Evolutionary conservation across 2,329 filamentous ascomycete species (phyloP).

Genomic region (Macroventuria anomochaeta): DNA sequence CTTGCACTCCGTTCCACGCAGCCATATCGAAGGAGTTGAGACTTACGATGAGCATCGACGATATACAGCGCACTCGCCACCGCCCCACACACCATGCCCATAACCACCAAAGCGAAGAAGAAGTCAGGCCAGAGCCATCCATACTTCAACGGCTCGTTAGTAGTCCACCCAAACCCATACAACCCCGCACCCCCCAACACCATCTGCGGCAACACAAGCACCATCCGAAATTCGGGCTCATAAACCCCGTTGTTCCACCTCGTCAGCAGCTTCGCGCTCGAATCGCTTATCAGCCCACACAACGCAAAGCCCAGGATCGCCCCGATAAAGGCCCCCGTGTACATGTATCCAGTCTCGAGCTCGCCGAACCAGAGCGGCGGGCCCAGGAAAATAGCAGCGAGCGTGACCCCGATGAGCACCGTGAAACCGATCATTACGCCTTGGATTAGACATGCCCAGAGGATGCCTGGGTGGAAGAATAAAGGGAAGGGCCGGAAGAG

Average conservation of each 20-base stretch:
- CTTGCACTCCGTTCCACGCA: too few species aligned
- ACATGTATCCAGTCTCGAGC: slow-evolving; percentile 78
- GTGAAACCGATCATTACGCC: slow-evolving; percentile 95
- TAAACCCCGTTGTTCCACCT: slow-evolving; percentile 79
- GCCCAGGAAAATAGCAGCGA: slow-evolving; percentile 82
- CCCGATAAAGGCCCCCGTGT: slow-evolving; percentile 84
- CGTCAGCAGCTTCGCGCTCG: slow-evolving; percentile 73
- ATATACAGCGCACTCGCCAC: slow-evolving; percentile 87
- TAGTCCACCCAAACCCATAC: slow-evolving; percentile 82
- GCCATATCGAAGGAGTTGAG: too few species aligned
- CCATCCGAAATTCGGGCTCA: slow-evolving; percentile 87
- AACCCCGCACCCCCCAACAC: slow-evolving; percentile 78
- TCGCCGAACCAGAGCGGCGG: slow-evolving; percentile 85
- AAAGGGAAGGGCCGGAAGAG: slow-evolving; percentile 78
- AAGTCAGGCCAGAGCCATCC: slow-evolving; percentile 77
- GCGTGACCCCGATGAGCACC: slow-evolving; percentile 83
- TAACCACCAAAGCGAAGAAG: slow-evolving; percentile 84
- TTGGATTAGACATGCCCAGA: slow-evolving; percentile 84
- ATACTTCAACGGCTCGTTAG: slow-evolving; percentile 66
- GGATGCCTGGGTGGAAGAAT: slow-evolving; percentile 81
- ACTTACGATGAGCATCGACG: slow-evolving; percentile 83
- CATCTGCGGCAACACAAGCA: slow-evolving; percentile 83
- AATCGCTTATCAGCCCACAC: slow-evolving; percentile 77
- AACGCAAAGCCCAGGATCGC: slow-evolving; percentile 78
- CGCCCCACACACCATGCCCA: slow-evolving; percentile 90